These are phyloP conservation scores for Candida chilensis DNA, from an alignment of 805 yeast species.

Conservation along the genomic window DNA sequence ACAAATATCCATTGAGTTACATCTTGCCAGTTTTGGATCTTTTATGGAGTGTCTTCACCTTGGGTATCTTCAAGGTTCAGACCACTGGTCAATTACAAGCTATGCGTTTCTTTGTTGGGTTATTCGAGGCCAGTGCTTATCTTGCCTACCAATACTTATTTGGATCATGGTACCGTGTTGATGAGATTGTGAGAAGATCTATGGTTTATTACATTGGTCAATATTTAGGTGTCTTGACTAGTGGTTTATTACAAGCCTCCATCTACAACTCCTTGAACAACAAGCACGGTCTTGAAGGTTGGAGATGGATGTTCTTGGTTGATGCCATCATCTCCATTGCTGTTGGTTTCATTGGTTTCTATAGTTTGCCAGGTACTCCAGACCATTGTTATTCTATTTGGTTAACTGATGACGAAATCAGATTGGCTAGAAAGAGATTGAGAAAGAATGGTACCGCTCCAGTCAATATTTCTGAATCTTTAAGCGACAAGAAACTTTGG, in stretches of 20 bases:
- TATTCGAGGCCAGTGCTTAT: conserved; percentile 1
- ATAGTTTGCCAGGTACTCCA: conserved; percentile 16
- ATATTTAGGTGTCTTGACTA: conserved; percentile 2
- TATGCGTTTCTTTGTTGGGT: conserved; percentile 3
- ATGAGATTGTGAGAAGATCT: conserved; percentile 9
- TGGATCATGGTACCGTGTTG: conserved; percentile 7
- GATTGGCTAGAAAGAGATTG: conserved; percentile 37
- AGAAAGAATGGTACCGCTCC: conserved; percentile 19
- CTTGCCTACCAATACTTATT: not conserved
- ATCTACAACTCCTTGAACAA: not conserved
- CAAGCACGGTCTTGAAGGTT: conserved; percentile 6
- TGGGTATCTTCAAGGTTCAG: conserved; percentile 1
- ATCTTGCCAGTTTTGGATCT: not conserved
- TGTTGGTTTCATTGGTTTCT: conserved; percentile 8
- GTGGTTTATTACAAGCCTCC: conserved; percentile 2
- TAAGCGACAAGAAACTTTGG: conserved; percentile 40
- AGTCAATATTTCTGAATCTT: no score
- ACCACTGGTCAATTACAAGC: not conserved
- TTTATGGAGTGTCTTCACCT: conserved; percentile 7
- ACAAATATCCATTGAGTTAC: conserved; percentile 5
- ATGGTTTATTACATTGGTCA: not conserved
- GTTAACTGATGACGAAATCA: conserved; percentile 47
- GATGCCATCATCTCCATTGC: conserved; percentile 12
- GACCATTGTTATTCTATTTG: conserved; percentile 45
- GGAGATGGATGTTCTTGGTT: conserved; percentile 17